Base-by-base conservation (phyloP, 345 rosid species). In the Clausena lansium region DNA sequence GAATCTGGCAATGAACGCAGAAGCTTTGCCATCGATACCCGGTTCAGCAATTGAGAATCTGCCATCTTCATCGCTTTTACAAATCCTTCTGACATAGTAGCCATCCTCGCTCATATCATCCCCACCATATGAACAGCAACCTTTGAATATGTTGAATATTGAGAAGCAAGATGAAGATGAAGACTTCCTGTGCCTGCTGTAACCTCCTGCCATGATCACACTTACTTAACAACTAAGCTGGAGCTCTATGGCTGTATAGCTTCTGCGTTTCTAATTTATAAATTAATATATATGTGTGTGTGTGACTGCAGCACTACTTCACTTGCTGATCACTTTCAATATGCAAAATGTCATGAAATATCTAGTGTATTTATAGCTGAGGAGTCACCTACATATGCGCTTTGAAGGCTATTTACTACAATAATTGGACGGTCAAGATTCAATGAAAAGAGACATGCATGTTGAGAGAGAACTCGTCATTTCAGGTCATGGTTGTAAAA, bases 41-140 rank as follows among this genome's bases (percentile, higher is more conserved):
- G 98, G 97, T 68, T 91, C 97, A n/a, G 91, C 97, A 2, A 83
- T 89, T 89, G 94, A 86, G 30, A 88, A 84, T 71, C 91, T 76
- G 62, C 93, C 85, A 78, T 93, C 94, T 85, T 90, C 97, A 41
- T 92, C 97, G 38, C 97, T 88, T 1, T 80, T 85, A 77, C 86
- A 81, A 55, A 81, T 86, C 81, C 91, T 83, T 67, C 90, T 78
- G 20, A 71, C 76, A 57, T 86, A 81, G 33, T 76, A 55, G 0
- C 85, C 88, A 47, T 90, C 98, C 76, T 91, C 98, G 55, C 90
- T 86, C 67, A 81, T 76, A 65, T 86, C 76, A 35, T 83, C 91
- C 15, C 84, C 82, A 9, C 91, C 89, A 33, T 67, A 30, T 0
- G 90, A 87, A 60, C 97, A 94, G 30, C 95, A 90, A 1, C 87